Conservation (phyloP, 768 basidiomycete species). For the Leccinum variicolor region DNA sequence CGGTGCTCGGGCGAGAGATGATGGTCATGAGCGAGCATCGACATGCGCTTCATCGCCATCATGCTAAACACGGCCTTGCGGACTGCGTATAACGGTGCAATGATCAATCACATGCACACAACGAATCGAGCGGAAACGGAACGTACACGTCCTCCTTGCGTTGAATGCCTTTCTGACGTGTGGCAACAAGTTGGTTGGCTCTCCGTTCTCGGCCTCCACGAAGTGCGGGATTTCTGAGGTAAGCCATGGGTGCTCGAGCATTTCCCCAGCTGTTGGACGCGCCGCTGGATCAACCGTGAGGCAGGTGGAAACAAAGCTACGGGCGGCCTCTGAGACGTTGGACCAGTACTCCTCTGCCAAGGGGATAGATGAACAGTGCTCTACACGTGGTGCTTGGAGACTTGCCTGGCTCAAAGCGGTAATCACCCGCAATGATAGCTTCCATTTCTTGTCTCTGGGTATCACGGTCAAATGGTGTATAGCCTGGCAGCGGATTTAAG, state of each 20-base stretch:
- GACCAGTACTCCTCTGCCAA: conserved; percentile 73
- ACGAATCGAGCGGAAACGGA: not conserved
- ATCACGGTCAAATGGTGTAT: conserved; percentile 97
- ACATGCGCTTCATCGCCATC: conserved; percentile 82
- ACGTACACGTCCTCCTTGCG: conserved; percentile 80
- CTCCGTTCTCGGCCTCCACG: conserved; percentile 54
- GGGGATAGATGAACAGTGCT: not conserved
- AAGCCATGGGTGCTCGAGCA: conserved; percentile 69
- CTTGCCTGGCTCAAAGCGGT: conserved; percentile 76
- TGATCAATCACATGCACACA: conserved; percentile 1
- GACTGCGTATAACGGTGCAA: conserved; percentile 46
- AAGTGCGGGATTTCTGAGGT: conserved; percentile 66
- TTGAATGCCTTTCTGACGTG: conserved; percentile 88
- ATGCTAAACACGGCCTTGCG: conserved; percentile 84
- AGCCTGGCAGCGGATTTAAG: conserved; percentile 43
- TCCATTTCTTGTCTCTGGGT: conserved; percentile 88
- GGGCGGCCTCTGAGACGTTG: conserved; percentile 79
- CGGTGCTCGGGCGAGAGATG: conserved; percentile 42
- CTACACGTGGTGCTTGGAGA: not conserved
- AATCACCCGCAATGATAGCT: conserved; percentile 91
- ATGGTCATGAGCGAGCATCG: conserved; percentile 39
- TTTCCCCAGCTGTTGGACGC: conserved; percentile 76
- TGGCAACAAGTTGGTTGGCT: conserved; percentile 77
- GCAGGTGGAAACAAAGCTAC: conserved; percentile 77
- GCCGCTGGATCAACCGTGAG: conserved; percentile 78